phyloP scores from a whole-genome alignment of 176 grass and related monocot species.

The Stipa capillata region DNA sequence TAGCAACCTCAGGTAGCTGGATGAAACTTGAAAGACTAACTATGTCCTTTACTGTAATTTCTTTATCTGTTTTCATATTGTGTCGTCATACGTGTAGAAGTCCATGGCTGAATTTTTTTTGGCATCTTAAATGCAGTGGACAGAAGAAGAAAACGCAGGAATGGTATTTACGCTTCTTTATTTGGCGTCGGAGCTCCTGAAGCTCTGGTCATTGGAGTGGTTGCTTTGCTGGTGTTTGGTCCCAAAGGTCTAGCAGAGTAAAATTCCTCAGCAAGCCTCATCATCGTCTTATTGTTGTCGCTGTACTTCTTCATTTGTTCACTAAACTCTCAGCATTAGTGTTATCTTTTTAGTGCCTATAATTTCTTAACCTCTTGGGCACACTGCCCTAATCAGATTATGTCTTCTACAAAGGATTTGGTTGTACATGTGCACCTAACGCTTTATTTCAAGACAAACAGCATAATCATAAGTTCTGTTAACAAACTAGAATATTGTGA shows the following conservation, averaged over 20 bases:
- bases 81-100: neutral
- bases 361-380: neutral
- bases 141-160: constrained; percentile 33
- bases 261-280: neutral
- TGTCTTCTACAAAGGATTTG: neutral
- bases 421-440: neutral
- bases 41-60: neutral
- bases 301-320: neutral
- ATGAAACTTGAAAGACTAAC: neutral
- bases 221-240: constrained; percentile 86
- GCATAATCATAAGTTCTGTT: neutral
- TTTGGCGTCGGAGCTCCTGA: constrained; percentile 97
- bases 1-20: neutral
- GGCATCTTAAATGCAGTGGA: constrained; percentile 33
- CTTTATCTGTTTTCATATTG: neutral
- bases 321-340: neutral
- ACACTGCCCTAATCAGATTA: neutral
- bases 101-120: neutral
- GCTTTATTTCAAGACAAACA: neutral
- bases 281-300: neutral
- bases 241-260: constrained; percentile 98
- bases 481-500: neutral
- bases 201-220: constrained; percentile 91
- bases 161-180: constrained; percentile 66
- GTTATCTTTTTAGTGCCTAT: neutral